These are phyloP conservation scores for Albophoma yamanashiensis DNA, from an alignment of 2,329 filamentous ascomycete species.

Conservation along the genomic window DNA sequence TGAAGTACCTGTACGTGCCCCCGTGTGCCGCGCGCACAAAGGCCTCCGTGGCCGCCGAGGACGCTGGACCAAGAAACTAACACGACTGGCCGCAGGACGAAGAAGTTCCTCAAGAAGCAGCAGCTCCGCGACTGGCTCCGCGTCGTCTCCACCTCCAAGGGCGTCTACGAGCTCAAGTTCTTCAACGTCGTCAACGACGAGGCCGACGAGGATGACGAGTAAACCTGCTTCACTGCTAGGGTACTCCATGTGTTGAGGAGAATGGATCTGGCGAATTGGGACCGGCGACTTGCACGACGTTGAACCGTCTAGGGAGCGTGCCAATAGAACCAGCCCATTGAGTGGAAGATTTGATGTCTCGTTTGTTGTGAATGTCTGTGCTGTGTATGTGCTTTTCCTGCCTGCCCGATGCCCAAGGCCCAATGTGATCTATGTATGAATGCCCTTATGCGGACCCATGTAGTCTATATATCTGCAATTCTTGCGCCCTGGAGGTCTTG, in stretches of 20 bases:
- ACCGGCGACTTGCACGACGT: background rate
- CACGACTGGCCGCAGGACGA: constrained; percentile 54
- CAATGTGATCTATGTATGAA: background rate
- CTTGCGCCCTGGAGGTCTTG: background rate
- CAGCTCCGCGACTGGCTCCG: constrained; percentile 99
- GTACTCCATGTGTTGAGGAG: background rate
- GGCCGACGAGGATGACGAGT: constrained; percentile 97
- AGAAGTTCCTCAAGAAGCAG: constrained; percentile 99
- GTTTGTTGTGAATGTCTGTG: background rate
- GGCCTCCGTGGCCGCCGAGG: background rate
- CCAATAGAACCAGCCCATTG: background rate
- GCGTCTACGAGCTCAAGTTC: constrained; percentile 99
- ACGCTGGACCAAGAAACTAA: background rate
- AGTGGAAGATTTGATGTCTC: background rate
- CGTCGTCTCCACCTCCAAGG: constrained; percentile 94
- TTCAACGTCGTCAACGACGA: constrained; percentile 99
- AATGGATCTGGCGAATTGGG: background rate
- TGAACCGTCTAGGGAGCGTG: background rate
- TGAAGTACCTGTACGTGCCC: constrained; percentile 90
- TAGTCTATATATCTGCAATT: background rate
- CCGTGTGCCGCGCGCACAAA: background rate
- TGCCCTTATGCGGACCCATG: no score
- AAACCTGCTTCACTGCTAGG: constrained; percentile 34
- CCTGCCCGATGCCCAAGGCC: background rate
- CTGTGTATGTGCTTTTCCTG: background rate